Evolutionary conservation across 2,329 filamentous ascomycete genomes (phyloP), one percentile per base, ranked within the genome.

Genomic region (Torrubiella hemipterigena): DNA sequence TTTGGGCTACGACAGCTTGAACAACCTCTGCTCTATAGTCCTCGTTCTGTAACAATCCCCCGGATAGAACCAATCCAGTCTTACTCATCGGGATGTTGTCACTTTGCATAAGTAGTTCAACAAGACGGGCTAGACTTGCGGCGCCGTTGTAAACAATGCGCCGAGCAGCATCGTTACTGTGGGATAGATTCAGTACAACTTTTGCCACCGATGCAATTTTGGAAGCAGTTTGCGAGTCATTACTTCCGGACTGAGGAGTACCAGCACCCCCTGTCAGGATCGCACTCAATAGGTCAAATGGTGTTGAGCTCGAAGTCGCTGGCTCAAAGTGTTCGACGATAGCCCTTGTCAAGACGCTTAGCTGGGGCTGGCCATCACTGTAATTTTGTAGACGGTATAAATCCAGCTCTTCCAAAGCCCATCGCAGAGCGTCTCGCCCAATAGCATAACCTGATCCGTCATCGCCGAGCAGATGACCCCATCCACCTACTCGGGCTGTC

Each of bases 381-480:
- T 31, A 23, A 5, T 22, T 27, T 5, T 29, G 24, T 6, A 42
- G 24, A 17, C 32, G 36, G 10, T 42, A 34, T 3, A 45, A 33
- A 31, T 61, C 56, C 7, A 51, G 36, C 4, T 39, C 34, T 3
- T 36, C 36, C n/a, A 63, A 37, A 0, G 56, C 46, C 4, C 42
- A 35, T 10, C 53, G 48, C 10, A 59, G 41, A 1, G 49, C 57
- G 30, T 51, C 44, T 17, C 51, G 38, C 2, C 59, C 59, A 11
- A 63, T 55, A 2, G 50, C 48, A 37, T 53, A 62, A 3, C 56
- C 60, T 1, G 51, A 51, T 0, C 60, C 60, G 22, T 63, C 56
- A 30, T 65, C 61, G 1, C 60, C 58, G 3, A 64, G 43, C 5
- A 61, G 41, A 33, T 54, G 46, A 4, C 60, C 59, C 60, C 61